phyloP scores from a whole-genome alignment of 148 eudicot species.

The Tetragonia tetragonoides region DNA sequence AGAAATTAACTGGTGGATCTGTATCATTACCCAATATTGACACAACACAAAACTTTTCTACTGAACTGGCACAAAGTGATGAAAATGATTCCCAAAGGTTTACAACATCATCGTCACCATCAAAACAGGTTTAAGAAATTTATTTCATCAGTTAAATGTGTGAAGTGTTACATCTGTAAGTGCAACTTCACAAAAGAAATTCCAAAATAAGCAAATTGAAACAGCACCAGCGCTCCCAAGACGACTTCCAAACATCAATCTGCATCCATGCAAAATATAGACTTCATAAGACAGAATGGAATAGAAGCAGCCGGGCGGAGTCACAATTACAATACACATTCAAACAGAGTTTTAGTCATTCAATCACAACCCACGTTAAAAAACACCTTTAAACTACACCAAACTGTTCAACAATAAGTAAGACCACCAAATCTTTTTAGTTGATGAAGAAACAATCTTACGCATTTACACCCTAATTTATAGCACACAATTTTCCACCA shows the following conservation, averaged over 20 bases:
- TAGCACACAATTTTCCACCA: neutral
- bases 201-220: neutral
- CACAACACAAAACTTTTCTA: neutral
- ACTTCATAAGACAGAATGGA: too few relatives aligned
- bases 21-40: neutral
- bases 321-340: too few relatives aligned
- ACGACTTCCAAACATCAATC: neutral
- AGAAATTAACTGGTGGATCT: neutral
- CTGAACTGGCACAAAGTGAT: neutral
- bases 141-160: conserved; percentile 18
- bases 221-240: conserved; percentile 2
- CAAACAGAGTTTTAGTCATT: too few relatives aligned
- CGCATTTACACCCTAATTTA: neutral
- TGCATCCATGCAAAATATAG: conserved; percentile 3
- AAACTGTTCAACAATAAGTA: too few relatives aligned
- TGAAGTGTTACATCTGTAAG: conserved; percentile 2
- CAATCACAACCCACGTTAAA: too few relatives aligned
- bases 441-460: too few relatives aligned
- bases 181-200: conserved; percentile 11
- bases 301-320: too few relatives aligned
- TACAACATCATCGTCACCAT: conserved; percentile 11
- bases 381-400: too few relatives aligned
- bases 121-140: conserved; percentile 16
- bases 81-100: conserved; percentile 9
- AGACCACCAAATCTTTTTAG: too few relatives aligned